Evolutionary conservation across 2,329 filamentous ascomycete species (phyloP), one percentile per base, ranked within the genome.

Genomic region (Colletotrichum plurivorum): DNA sequence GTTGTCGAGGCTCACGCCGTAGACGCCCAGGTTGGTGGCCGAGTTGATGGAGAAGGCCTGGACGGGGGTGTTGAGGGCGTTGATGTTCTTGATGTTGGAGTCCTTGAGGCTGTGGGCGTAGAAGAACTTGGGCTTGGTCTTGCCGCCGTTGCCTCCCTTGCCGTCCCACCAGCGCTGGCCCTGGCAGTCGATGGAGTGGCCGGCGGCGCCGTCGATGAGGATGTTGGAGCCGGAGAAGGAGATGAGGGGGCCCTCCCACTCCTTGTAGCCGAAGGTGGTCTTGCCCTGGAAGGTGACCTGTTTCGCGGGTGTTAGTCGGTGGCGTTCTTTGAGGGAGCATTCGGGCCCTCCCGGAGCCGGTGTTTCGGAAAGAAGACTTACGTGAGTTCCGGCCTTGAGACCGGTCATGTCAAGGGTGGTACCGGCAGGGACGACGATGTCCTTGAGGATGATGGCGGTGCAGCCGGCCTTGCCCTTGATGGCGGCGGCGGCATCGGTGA

Each of bases 221-320:
- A 91, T 84, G 70, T 82, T 80, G 43, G 78, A 86, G 48, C 90
- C 91, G 1, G 86, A 86, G 71, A 92, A 82, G 31, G 85, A 84
- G 73, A 93, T 84, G 15, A 93, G 82, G 52, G 90, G 90, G 0
- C 91, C 90, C 1, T 77, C 76, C 90, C 90, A 93, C 74, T 90
- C 87, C 71, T 88, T 82, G 80, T 91, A 92, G 20, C 84, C 90
- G 74, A 90, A 93, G 62, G 87, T 89, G n/a, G 90, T 93, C 15
- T 83, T 87, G 51, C 91, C 91, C 66, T 88, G 78, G 78, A 93
- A 93, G 73, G 86, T 87, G 71, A 92, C 84, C 71, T 67, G 27
- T 49, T 36, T n/a, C n/a, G 65, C 46, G 61, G n/a, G 49, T 69
- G 56, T 74, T 22, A 53, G 66, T 84, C 15, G 46, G 18, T 27